phyloP scores from a whole-genome alignment of 345 rosid genomes.

The Populus davidiana region DNA sequence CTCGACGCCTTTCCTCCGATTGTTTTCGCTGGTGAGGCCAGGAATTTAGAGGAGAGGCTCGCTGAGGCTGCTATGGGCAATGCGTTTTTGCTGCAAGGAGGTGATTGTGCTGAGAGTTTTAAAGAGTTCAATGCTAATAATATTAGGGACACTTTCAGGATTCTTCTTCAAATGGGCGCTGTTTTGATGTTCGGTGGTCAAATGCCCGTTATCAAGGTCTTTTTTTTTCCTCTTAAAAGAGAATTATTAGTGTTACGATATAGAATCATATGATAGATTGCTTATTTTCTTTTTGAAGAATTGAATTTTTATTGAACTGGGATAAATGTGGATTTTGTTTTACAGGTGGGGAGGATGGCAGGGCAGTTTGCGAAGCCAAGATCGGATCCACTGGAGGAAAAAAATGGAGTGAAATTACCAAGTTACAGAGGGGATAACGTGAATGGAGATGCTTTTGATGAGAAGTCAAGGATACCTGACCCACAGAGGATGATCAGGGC shows the following conservation, averaged over 20 bases:
- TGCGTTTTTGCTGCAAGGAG: slow-evolving; percentile 27
- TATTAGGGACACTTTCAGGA: slow-evolving; percentile 29
- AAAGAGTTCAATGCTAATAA: slow-evolving; percentile 31
- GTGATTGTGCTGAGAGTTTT: slow-evolving; percentile 33
- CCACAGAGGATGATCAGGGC: slow-evolving; percentile 35
- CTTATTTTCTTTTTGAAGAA: not conserved
- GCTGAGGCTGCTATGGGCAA: slow-evolving; percentile 29
- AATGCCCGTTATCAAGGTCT: slow-evolving; percentile 32
- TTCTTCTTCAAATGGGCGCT: slow-evolving; percentile 29
- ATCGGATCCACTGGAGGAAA: slow-evolving; percentile 25
- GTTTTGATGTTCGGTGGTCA: slow-evolving; percentile 34
- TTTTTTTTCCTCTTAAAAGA: not conserved
- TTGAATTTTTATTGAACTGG: not conserved
- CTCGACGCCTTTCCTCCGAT: slow-evolving; percentile 29
- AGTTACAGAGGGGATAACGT: slow-evolving; percentile 31
- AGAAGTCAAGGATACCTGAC: slow-evolving; percentile 26
- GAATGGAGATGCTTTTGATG: slow-evolving; percentile 27
- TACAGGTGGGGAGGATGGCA: slow-evolving; percentile 32
- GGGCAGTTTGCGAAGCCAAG: slow-evolving; percentile 35
- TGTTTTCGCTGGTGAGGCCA: slow-evolving; percentile 32
- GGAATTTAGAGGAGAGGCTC: slow-evolving; percentile 28
- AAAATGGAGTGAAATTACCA: slow-evolving; percentile 29
- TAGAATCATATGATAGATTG: not conserved
- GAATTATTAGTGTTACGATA: not conserved
- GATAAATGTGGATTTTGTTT: not conserved